Percentiles rank a stretch among this genome's conserved stretches.
Conservation (phyloP, 805 yeast genomes). For the Candida ulmi region DNA sequence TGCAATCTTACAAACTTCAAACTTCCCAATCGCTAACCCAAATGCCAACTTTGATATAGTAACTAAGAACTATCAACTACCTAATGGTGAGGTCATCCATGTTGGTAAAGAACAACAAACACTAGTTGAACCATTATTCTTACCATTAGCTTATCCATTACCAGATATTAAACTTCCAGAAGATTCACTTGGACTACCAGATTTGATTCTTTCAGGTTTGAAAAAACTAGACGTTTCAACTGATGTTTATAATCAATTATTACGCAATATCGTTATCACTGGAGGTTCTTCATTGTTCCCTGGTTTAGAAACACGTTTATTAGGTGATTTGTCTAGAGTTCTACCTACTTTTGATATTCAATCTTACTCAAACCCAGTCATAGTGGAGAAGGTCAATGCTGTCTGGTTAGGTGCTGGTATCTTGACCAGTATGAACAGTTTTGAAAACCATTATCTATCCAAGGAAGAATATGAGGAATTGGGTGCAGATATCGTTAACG, state of each 20-base stretch:
- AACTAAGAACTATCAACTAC: slow-evolving; percentile 50
- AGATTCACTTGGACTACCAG: slow-evolving; percentile 26
- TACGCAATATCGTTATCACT: slow-evolving; percentile 68
- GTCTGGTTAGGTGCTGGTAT: slow-evolving; percentile 83
- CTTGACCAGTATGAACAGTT: slow-evolving; percentile 69
- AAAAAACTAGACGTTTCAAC: slow-evolving; percentile 37
- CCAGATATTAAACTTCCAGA: slow-evolving; percentile 24
- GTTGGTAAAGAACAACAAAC: slow-evolving; percentile 49
- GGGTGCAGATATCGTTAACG: slow-evolving; percentile 45
- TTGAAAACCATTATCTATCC: slow-evolving; percentile 75
- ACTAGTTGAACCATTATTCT: slow-evolving; percentile 65
- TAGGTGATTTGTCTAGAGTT: slow-evolving; percentile 52
- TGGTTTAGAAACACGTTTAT: slow-evolving; percentile 61
- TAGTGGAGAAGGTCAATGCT: slow-evolving; percentile 59
- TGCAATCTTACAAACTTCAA: slow-evolving; percentile 31
- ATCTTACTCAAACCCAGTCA: slow-evolving; percentile 58
- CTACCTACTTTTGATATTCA: slow-evolving; percentile 59
- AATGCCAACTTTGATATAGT: slow-evolving; percentile 28
- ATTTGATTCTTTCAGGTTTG: slow-evolving; percentile 33
- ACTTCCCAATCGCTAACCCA: slow-evolving; percentile 31
- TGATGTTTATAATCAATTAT: slow-evolving; percentile 32
- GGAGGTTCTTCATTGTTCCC: slow-evolving; percentile 72
- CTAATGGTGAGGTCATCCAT: slow-evolving; percentile 43
- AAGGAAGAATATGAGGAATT: slow-evolving; percentile 67
- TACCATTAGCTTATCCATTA: slow-evolving; percentile 49